phyloP scores from a whole-genome alignment of 2,329 filamentous ascomycete genomes.

The Lizonia empirigonia region DNA sequence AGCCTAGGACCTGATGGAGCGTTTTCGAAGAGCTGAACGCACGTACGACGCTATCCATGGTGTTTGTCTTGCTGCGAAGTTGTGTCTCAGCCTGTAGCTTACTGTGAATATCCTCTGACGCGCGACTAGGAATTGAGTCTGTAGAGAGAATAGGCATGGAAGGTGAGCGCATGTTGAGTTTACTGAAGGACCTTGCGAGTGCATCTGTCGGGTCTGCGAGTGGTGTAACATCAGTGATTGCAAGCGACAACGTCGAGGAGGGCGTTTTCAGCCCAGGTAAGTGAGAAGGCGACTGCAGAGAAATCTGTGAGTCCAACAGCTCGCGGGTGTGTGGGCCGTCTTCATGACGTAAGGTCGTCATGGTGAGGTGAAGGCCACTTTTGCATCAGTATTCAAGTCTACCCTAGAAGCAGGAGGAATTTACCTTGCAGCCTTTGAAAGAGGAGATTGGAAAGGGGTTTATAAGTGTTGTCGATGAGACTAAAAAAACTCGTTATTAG shows the following conservation, averaged over 20 bases:
- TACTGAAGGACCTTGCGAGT: background rate
- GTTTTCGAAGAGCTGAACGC: conserved; percentile 8
- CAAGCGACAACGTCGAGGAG: background rate
- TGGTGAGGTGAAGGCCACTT: conserved; percentile 8
- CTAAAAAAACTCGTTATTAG: background rate
- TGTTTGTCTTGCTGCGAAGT: conserved; percentile 1
- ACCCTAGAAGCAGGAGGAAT: too few relatives aligned
- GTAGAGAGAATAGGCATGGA: background rate
- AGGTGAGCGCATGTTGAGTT: conserved; percentile 1
- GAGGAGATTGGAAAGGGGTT: too few relatives aligned
- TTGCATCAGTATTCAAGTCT: background rate
- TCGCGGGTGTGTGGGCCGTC: background rate
- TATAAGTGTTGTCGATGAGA: too few relatives aligned
- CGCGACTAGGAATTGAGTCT: background rate
- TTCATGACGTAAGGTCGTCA: background rate
- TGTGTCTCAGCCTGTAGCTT: conserved; percentile 1
- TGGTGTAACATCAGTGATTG: background rate
- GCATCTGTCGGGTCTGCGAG: background rate
- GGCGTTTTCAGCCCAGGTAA: background rate
- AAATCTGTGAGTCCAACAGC: background rate
- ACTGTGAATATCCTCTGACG: background rate
- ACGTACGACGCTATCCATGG: conserved; percentile 1
- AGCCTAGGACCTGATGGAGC: conserved; percentile 24
- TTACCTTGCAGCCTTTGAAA: too few relatives aligned
- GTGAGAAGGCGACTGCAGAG: background rate